Evolutionary conservation across 352 stramenopile species (phyloP).

Genomic region (Albugo laibachii): DNA sequence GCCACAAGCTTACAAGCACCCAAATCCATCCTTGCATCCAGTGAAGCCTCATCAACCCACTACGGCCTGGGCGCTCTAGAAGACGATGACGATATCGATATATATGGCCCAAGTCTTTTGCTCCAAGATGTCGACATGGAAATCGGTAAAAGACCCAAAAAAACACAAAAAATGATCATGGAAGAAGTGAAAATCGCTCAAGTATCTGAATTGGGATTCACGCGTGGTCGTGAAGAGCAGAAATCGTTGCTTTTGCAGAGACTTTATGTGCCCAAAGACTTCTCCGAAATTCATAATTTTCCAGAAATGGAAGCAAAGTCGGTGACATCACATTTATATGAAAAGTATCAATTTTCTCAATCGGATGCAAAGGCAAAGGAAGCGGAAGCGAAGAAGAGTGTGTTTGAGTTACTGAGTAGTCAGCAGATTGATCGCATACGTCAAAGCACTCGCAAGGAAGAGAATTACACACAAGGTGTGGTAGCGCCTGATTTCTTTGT

Average conservation of each 20-base stretch:
- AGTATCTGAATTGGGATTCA: conserved; percentile 35
- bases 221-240: conserved; percentile 16
- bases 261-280: conserved; percentile 29
- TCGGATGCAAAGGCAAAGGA: conserved; percentile 26
- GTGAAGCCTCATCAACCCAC: conserved; percentile 7
- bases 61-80: conserved; percentile 63
- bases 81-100: conserved; percentile 69
- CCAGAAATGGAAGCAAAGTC: conserved; percentile 11
- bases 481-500: conserved; percentile 34
- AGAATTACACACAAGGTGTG: background rate
- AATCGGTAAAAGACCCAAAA: conserved; percentile 15
- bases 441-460: conserved; percentile 1
- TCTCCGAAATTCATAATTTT: conserved; percentile 27
- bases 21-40: conserved; percentile 15
- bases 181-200: too few species aligned
- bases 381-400: conserved; percentile 13
- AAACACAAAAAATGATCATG: conserved; percentile 8
- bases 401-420: conserved; percentile 35
- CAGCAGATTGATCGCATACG: conserved; percentile 27
- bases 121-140: conserved; percentile 31
- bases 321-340: conserved; percentile 19
- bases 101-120: conserved; percentile 50
- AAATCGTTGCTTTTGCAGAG: conserved; percentile 18
- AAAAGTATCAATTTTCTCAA: conserved; percentile 31
- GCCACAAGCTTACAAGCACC: conserved; percentile 30